phyloP scores from a whole-genome alignment of 257 asterid species.

The Salvia splendens region DNA sequence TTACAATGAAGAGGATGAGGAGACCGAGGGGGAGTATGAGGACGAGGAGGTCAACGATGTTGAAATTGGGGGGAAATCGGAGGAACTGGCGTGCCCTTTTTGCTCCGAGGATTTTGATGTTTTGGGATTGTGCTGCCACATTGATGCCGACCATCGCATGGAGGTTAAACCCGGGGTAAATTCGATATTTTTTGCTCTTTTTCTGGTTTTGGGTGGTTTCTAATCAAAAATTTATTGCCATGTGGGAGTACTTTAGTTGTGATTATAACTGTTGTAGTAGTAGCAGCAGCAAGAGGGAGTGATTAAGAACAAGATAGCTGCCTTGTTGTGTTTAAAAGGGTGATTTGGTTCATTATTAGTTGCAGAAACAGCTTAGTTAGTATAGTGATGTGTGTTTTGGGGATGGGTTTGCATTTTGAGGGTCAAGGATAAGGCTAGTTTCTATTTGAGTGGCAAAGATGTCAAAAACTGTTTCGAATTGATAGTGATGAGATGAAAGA shows the following conservation, averaged over 20 bases:
- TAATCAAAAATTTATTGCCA: not conserved
- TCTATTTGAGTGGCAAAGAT: slow-evolving; percentile 25
- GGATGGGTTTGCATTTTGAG: slow-evolving; percentile 11
- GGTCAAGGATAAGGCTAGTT: not conserved
- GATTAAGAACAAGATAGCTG: not conserved
- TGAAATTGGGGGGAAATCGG: slow-evolving; percentile 41
- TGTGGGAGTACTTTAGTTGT: not conserved
- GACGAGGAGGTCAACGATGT: slow-evolving; percentile 54
- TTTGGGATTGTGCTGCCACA: slow-evolving; percentile 87
- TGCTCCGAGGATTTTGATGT: slow-evolving; percentile 85
- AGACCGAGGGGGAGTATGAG: slow-evolving; percentile 54
- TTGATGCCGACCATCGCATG: slow-evolving; percentile 79
- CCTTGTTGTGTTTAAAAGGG: not conserved
- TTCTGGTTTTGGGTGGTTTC: slow-evolving; percentile 4
- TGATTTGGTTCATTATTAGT: slow-evolving; percentile 16
- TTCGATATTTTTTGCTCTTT: not conserved
- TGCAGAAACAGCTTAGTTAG: slow-evolving; percentile 8
- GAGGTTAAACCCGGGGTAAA: slow-evolving; percentile 85
- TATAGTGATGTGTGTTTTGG: slow-evolving; percentile 13
- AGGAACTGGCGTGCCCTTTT: slow-evolving; percentile 86
- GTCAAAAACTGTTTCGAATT: not conserved
- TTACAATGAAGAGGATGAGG: slow-evolving; percentile 53
- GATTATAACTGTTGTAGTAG: not conserved
- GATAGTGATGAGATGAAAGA: not conserved
- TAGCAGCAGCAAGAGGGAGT: not conserved